Evolutionary conservation across 2,329 filamentous ascomycete species (phyloP), one percentile per base, ranked within the genome.

Genomic region (Gnomoniopsis smithogilvyi): DNA sequence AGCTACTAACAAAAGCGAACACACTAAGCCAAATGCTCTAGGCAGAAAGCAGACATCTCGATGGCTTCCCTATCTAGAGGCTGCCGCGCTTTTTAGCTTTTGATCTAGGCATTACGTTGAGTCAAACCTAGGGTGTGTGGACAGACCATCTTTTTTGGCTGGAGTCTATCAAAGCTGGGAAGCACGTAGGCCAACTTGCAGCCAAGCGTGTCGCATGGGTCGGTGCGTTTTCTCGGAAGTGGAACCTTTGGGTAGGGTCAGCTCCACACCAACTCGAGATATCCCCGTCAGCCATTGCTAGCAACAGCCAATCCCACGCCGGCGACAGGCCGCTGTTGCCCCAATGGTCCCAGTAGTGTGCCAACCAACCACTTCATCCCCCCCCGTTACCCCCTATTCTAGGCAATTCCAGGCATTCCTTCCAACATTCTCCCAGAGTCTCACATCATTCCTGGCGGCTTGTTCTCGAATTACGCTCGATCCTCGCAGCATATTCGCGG

Each of bases 311-410:
- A 41, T 41, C 36, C 36, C 36, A 41, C 36, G 36, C 17, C 6
- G 12, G 36, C 36, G 15, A 14, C 36, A 41, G 36, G 36, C 36
- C 36, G 36, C 36, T n/a, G 12, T 41, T 41, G 12, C 36, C 36
- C 36, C 36, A 41, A n/a, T 41, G 26, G 26, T 30, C 26, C 26
- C 26, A 30, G 21, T 45, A 41, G 24, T 41, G 33, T 41, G 41
- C 33, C 12, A 36, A 30, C 26, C 26, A 34, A 24, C 24, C n/a
- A n/a, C n/a, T n/a, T n/a, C n/a, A n/a, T n/a, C n/a, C n/a, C n/a
- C 22, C n/a, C 51, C 14, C 12, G 26, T n/a, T 45, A 33, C 55
- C 46, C 54, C 56, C 56, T 54, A 62, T 62, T 62, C 59, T 51
- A 58, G 56, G 43, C 56, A 30, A 50, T 43, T 53, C 50, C 56